Percentiles rank a stretch among this genome's conserved stretches.
These are phyloP conservation scores for Tricholoma matsutake DNA, from an alignment of 768 basidiomycete genomes.

Conservation along the genomic window DNA sequence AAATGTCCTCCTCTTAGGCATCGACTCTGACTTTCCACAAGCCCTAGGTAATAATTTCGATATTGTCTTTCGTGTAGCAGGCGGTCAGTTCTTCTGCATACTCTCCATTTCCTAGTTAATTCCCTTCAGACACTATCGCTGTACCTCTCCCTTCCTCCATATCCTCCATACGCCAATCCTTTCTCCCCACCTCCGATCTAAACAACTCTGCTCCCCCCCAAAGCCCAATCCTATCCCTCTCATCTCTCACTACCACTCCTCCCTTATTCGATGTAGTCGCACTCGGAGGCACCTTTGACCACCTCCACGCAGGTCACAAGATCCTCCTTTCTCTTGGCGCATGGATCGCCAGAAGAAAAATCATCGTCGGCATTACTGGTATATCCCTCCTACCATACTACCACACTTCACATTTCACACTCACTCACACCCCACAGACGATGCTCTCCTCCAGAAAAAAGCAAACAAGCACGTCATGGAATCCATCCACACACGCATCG, in stretches of 20 bases:
- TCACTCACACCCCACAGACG: conserved; percentile 42
- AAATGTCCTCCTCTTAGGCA: conserved; percentile 70
- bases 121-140: conserved; percentile 34
- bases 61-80: conserved; percentile 47
- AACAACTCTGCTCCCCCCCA: conserved; percentile 5
- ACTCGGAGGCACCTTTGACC: conserved; percentile 96
- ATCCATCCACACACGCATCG: conserved; percentile 51
- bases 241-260: conserved; percentile 7
- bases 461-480: conserved; percentile 66
- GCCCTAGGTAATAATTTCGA: conserved; percentile 41
- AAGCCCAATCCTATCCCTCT: not conserved
- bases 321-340: conserved; percentile 92
- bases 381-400: conserved; percentile 12
- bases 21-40: conserved; percentile 42
- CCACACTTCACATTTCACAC: not conserved
- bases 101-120: conserved; percentile 1
- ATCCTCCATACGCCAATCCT: conserved; percentile 34
- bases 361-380: conserved; percentile 92
- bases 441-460: conserved; percentile 69
- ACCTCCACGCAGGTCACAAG: conserved; percentile 96
- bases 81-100: conserved; percentile 32
- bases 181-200: conserved; percentile 28
- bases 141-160: conserved; percentile 43
- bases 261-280: conserved; percentile 64
- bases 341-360: conserved; percentile 72